Base-by-base conservation (phyloP, 2,329 filamentous ascomycete genomes). In the Colletotrichum eremochloae region DNA sequence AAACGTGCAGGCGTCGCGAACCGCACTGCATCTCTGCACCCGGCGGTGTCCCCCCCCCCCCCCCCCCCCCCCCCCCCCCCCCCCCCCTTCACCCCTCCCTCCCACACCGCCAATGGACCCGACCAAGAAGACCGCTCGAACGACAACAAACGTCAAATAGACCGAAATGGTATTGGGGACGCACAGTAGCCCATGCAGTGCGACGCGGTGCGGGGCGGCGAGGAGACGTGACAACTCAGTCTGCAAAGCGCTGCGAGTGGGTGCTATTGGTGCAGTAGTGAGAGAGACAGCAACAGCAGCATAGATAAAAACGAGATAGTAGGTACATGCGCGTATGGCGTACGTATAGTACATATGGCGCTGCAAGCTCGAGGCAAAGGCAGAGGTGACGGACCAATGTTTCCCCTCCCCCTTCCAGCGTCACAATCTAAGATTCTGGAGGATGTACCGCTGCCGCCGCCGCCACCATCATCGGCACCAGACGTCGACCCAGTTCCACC, bases 91-190 rank as follows among this genome's bases (percentile, higher is more conserved):
- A 24, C 24, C 33, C 14, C 60, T n/a, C 31, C 44, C 15, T 61
- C 24, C 7, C 44, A 63, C 69, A 68, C 66, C 70, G 69, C 66
- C 60, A 69, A 69, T 69, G 60, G 55, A 70, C 56, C 55, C 24
- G 7, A 42, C 18, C 48, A 53, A 29, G 52, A 14, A 50, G n/a
- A 33, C 44, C 29, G 42, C 20, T 63, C 18, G 24, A n/a, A 63
- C 57, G 38, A 33, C 55, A 58, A 33, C 55, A 58, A 46, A 42
- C 24, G 15, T 12, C 33, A 29, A 44, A 29, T 48, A 52, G 42
- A 42, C 46, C 55, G 20, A 57, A 61, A 11, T 18, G 38, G 31
- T 31, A n/a, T 24, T 24, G 31, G 31, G 29, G 24, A 24, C 33
- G 33, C 42, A 63, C 63, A 46, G 18, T 24, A 40, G 24, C 20